phyloP scores from a whole-genome alignment of 2,329 filamentous ascomycete genomes.

The Thelonectria olida region DNA sequence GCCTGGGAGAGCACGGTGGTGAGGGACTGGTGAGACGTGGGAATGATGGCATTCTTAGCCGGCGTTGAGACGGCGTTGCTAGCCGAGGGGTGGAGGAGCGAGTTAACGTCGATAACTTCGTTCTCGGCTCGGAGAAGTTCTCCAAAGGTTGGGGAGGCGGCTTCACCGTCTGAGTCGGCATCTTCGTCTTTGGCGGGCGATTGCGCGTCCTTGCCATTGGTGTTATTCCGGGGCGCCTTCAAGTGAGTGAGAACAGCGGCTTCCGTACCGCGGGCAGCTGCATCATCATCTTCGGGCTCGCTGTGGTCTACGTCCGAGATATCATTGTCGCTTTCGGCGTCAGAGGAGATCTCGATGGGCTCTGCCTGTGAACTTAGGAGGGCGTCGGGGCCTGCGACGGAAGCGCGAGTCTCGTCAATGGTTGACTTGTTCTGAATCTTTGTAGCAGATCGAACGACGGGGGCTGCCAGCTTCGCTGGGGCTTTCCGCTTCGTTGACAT shows the following conservation, averaged over 20 bases:
- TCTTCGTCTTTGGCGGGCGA: slow-evolving; percentile 37
- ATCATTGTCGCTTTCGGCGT: slow-evolving; percentile 60
- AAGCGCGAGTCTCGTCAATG: slow-evolving; percentile 67
- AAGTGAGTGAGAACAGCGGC: slow-evolving; percentile 18
- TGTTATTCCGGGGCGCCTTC: slow-evolving; percentile 29
- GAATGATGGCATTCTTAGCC: slow-evolving; percentile 60
- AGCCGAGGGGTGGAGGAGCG: slow-evolving; percentile 58
- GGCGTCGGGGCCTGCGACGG: slow-evolving; percentile 57
- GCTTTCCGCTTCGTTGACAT: slow-evolving; percentile 72
- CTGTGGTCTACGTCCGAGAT: slow-evolving; percentile 65
- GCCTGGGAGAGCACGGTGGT: slow-evolving; percentile 94
- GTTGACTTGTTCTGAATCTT: slow-evolving; percentile 59
- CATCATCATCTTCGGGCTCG: slow-evolving; percentile 40
- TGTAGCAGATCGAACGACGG: slow-evolving; percentile 62
- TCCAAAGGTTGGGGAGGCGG: slow-evolving; percentile 78
- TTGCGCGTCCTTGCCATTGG: slow-evolving; percentile 39
- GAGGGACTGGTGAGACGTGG: slow-evolving; percentile 81
- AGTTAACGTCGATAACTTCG: slow-evolving; percentile 79
- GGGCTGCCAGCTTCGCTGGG: slow-evolving; percentile 64
- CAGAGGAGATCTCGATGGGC: slow-evolving; percentile 67
- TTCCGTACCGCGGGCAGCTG: slow-evolving; percentile 26
- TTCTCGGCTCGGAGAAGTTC: slow-evolving; percentile 80
- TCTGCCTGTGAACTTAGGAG: slow-evolving; percentile 51
- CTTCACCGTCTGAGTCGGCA: slow-evolving; percentile 57
- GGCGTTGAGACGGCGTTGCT: slow-evolving; percentile 49